phyloP scores from a whole-genome alignment of 371 early-diverging fungal species.

The Mortierella sp. region DNA sequence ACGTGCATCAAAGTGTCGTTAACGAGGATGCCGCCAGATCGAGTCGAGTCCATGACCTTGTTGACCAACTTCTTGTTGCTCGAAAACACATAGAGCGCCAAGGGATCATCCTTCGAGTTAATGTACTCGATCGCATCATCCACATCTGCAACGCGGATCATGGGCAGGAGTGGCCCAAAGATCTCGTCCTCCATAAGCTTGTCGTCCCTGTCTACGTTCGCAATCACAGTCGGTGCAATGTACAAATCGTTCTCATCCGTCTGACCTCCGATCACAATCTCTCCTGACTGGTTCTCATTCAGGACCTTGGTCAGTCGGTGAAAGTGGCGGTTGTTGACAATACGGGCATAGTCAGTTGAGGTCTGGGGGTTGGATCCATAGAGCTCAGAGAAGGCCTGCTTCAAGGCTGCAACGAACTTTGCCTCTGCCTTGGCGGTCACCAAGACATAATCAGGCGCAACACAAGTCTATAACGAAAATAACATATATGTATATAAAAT shows the following conservation, averaged over 20 bases:
- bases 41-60: slow-evolving; percentile 68
- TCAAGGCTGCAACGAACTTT: slow-evolving; percentile 64
- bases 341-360: slow-evolving; percentile 71
- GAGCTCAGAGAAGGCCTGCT: slow-evolving; percentile 61
- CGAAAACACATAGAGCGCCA: slow-evolving; percentile 74
- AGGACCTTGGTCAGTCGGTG: slow-evolving; percentile 75
- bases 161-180: slow-evolving; percentile 91
- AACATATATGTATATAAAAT: too few relatives aligned
- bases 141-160: slow-evolving; percentile 74
- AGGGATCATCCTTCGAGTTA: slow-evolving; percentile 71
- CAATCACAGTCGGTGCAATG: slow-evolving; percentile 75
- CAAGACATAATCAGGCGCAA: slow-evolving; percentile 89
- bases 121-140: slow-evolving; percentile 82
- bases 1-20: slow-evolving; percentile 87
- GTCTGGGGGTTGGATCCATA: slow-evolving; percentile 65
- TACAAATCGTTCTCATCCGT: slow-evolving; percentile 69
- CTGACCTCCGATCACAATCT: slow-evolving; percentile 63
- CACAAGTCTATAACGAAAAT: slow-evolving; percentile 72
- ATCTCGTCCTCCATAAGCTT: slow-evolving; percentile 80
- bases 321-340: slow-evolving; percentile 80
- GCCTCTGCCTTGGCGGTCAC: slow-evolving; percentile 63
- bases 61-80: slow-evolving; percentile 49
- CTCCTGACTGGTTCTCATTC: slow-evolving; percentile 60
- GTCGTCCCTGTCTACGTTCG: slow-evolving; percentile 62
- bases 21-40: slow-evolving; percentile 80